Evolutionary conservation across 2,329 filamentous ascomycete species (phyloP).

Genomic region (Cryoendolithus antarcticus): DNA sequence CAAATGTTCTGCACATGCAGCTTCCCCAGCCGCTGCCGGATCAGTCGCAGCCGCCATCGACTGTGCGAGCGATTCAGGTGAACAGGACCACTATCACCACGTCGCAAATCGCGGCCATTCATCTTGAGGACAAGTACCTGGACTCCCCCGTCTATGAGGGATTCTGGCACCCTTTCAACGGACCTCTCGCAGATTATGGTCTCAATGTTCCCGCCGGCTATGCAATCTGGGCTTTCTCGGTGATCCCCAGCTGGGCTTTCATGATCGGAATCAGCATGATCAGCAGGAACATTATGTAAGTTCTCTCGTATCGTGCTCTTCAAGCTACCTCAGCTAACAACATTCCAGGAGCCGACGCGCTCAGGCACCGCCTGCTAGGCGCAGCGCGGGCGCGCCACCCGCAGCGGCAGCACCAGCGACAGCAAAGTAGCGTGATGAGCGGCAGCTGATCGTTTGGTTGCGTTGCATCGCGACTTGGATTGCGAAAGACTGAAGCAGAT

Average conservation of each 20-base stretch:
- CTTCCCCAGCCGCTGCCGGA: conserved; percentile 48
- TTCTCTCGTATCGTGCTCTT: conserved; percentile 9
- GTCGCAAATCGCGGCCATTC: conserved; percentile 49
- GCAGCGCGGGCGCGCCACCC: too few species aligned
- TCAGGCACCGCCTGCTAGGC: too few species aligned
- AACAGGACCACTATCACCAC: conserved; percentile 58
- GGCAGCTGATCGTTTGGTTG: too few species aligned
- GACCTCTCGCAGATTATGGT: conserved; percentile 49
- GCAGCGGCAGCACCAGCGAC: too few species aligned
- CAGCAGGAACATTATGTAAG: conserved; percentile 66
- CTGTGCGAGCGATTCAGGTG: conserved; percentile 52
- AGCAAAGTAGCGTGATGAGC: too few species aligned
- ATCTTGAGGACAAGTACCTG: conserved; percentile 46
- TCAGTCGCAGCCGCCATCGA: conserved; percentile 50
- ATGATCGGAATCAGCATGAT: conserved; percentile 65
- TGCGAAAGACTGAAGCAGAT: too few species aligned
- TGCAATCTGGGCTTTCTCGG: conserved; percentile 48
- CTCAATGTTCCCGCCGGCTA: conserved; percentile 54
- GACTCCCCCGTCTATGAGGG: conserved; percentile 45
- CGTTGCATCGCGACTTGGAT: too few species aligned
- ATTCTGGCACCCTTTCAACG: conserved; percentile 65
- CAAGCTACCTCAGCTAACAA: conserved; percentile 3
- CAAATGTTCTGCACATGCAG: conserved; percentile 53
- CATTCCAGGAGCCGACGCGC: conserved; percentile 3
- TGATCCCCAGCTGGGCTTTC: conserved; percentile 57